Evolutionary conservation across 306 rosid species (phyloP).

Genomic region (Betula pendula): DNA sequence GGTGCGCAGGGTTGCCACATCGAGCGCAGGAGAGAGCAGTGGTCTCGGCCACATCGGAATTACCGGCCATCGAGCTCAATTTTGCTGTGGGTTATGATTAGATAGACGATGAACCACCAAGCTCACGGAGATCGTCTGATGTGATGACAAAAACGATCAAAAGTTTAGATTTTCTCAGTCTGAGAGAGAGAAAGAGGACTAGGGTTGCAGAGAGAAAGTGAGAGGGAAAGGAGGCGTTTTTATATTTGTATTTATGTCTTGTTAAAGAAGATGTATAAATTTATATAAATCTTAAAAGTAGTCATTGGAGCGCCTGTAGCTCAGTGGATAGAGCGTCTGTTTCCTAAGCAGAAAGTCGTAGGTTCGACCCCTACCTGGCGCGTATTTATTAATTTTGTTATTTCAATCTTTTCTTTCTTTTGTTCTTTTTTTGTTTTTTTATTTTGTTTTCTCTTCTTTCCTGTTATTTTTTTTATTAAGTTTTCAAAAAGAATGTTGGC

Average conservation of each 20-base stretch:
- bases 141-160: constrained; percentile 7
- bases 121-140: background rate
- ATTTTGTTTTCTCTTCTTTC: no score
- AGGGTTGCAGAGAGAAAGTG: constrained; percentile 22
- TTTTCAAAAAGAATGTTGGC: no score
- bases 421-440: no score
- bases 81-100: background rate
- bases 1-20: constrained; percentile 79
- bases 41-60: constrained; percentile 47
- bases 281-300: no score
- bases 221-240: background rate
- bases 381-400: background rate
- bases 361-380: constrained; percentile 18
- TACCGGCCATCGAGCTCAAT: constrained; percentile 52
- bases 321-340: constrained; percentile 21
- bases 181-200: background rate
- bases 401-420: background rate
- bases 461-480: no score
- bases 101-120: background rate
- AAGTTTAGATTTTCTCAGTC: background rate
- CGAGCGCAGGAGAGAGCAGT: constrained; percentile 56
- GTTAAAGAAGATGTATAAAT: no score
- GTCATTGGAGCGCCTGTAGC: background rate
- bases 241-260: background rate
- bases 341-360: constrained; percentile 18